phyloP scores from a whole-genome alignment of 1,139 yeast genomes.

The Geotrichum fermentans region DNA sequence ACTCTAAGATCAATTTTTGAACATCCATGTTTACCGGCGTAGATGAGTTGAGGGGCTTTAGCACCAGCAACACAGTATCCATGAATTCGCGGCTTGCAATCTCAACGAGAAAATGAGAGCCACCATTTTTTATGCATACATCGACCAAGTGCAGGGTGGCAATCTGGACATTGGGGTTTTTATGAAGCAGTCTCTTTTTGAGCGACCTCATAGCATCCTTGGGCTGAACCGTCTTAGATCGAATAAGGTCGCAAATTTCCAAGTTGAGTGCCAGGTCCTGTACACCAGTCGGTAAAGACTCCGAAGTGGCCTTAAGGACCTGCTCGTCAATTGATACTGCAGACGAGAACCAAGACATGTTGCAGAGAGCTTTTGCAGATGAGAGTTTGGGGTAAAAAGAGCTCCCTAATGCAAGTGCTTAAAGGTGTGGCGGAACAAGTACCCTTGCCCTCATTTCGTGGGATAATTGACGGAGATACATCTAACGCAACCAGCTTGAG shows the following conservation, averaged over 20 bases:
- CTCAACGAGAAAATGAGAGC: conserved; percentile 75
- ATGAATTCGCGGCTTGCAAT: conserved; percentile 81
- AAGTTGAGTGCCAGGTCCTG: conserved; percentile 73
- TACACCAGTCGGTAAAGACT: conserved; percentile 86
- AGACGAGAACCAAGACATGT: conserved; percentile 55
- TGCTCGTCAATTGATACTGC: conserved; percentile 55
- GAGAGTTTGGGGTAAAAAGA: neutral
- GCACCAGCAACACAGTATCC: conserved; percentile 48
- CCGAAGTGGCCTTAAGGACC: conserved; percentile 78
- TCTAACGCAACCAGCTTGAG: too few species aligned
- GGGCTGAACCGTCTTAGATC: conserved; percentile 78
- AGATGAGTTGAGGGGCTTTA: conserved; percentile 30
- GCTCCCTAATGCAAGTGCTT: neutral
- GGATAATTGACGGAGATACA: too few species aligned
- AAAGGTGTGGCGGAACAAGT: conserved; percentile 4
- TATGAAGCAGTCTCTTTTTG: conserved; percentile 64
- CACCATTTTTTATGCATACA: conserved; percentile 89
- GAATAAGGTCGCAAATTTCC: conserved; percentile 81
- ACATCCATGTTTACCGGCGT: conserved; percentile 49
- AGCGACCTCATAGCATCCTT: conserved; percentile 79
- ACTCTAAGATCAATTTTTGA: conserved; percentile 53
- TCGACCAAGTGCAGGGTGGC: conserved; percentile 75
- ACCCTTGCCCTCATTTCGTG: too few species aligned
- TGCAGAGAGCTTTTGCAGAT: neutral
- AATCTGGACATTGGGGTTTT: conserved; percentile 70